Conservation (phyloP, 2,329 filamentous ascomycete genomes). For the Hypoxylon sp. region DNA sequence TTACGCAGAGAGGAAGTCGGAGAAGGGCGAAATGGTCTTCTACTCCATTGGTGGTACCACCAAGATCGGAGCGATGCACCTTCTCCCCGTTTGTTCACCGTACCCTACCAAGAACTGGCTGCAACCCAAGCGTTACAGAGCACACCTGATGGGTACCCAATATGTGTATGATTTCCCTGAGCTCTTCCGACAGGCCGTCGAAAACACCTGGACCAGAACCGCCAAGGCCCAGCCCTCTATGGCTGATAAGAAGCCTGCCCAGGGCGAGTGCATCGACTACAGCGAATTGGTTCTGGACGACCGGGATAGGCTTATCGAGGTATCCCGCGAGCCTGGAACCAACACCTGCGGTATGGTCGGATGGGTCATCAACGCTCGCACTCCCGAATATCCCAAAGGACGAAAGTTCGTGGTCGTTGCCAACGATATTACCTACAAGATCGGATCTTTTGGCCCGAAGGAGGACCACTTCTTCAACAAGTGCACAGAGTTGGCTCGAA, state of each 20-base stretch:
- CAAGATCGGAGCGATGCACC: constrained; percentile 94
- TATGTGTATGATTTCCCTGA: constrained; percentile 99
- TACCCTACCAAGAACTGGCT: constrained; percentile 99
- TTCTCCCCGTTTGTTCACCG: constrained; percentile 88
- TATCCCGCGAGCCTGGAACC: constrained; percentile 92
- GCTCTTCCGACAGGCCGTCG: constrained; percentile 96
- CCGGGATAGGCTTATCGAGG: constrained; percentile 89
- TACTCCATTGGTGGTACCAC: constrained; percentile 95
- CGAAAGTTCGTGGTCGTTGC: constrained; percentile 95
- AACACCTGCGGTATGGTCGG: constrained; percentile 99
- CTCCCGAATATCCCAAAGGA: constrained; percentile 93
- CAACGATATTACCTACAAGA: constrained; percentile 99
- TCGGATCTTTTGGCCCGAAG: constrained; percentile 94
- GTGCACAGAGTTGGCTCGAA: constrained; percentile 95
- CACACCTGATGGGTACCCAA: constrained; percentile 98
- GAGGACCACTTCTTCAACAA: constrained; percentile 99
- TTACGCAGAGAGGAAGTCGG: constrained; percentile 97
- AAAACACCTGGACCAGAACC: constrained; percentile 89
- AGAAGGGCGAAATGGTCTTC: constrained; percentile 99
- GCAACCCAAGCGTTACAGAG: constrained; percentile 99
- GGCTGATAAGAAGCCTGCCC: constrained; percentile 82
- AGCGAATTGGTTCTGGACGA: constrained; percentile 96
- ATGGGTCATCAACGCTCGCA: constrained; percentile 94
- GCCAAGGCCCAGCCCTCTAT: constrained; percentile 79
- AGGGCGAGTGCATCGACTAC: constrained; percentile 93